Base-by-base conservation (phyloP, 2,329 filamentous ascomycete genomes). In the Raffaelea arxii region DNA sequence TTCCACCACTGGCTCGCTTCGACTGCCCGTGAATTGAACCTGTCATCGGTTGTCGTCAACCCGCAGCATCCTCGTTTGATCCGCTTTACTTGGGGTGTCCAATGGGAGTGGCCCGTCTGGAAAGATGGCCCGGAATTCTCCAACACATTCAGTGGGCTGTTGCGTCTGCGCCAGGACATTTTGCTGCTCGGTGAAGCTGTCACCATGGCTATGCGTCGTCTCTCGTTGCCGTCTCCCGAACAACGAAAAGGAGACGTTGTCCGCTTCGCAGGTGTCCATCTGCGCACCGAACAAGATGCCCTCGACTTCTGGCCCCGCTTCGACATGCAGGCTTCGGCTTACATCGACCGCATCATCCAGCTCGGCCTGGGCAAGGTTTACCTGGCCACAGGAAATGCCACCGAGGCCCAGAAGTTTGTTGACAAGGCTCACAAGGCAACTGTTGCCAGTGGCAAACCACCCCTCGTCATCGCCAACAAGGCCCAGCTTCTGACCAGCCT, bases 231-330 rank as follows among this genome's bases (percentile, higher is more conserved):
- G 12, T n/a, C n/a, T n/a, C n/a, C n/a, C n/a, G n/a, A n/a, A n/a
- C 51, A 59, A 6, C 51, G 39, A 30, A 19, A 37, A 53, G 4
- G 50, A 50, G 11, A 48, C 54, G 14, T 47, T 55, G 55, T 56
- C 12, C 48, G 50, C 5, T 70, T 63, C 50, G 55, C 64, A 2
- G 70, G 69, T 4, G 59, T 71, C 10, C 71, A 74, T 50, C 57
- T 74, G 4, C 61, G 70, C n/a, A 70, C 69, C 5, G 70, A 73
- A 53, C 65, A 57, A 46, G 70, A 73, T 47, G 67, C 69, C 2
- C 52, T 72, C 21, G 58, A 58, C n/a, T 62, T 64, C 48, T 73
- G 70, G 70, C 70, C 69, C 4, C 58, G 62, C 4, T 72, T 63
- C 49, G 59, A 66, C 2, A 59, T 59, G 18, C 70, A 73, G 54